Evolutionary conservation across 75 land plant genomes (phyloP).

Genomic region (Selaginella tamariscina): DNA sequence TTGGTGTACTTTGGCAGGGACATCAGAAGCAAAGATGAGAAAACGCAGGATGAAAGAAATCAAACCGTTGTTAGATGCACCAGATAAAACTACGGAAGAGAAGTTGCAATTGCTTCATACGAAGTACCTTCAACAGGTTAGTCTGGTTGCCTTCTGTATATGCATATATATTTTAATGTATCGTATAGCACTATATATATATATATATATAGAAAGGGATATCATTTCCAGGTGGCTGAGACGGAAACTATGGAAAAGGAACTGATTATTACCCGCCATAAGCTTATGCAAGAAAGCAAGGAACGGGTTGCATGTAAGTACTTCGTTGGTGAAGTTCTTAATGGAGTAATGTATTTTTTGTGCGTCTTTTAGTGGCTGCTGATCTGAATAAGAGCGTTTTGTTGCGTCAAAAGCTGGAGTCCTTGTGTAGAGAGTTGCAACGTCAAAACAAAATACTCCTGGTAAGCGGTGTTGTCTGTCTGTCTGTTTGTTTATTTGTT

Average conservation of each 20-base stretch:
- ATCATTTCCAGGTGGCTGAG: conserved; percentile 36
- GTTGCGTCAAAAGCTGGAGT: conserved; percentile 85
- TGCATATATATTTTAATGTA: not conserved
- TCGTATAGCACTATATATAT: not conserved
- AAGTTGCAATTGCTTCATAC: conserved; percentile 22
- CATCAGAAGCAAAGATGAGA: conserved; percentile 9
- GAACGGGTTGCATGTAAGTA: conserved; percentile 68
- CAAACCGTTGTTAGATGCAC: conserved; percentile 20
- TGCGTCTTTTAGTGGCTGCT: conserved; percentile 34
- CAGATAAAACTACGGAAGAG: conserved; percentile 24
- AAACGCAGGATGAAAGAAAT: conserved; percentile 22
- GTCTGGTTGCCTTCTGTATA: not conserved
- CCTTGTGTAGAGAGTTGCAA: conserved; percentile 89
- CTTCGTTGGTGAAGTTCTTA: too few relatives aligned
- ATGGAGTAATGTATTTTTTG: too few relatives aligned
- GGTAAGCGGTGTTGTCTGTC: conserved; percentile 25
- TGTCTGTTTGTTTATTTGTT: not conserved
- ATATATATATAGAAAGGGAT: conserved; percentile 14
- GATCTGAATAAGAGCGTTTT: conserved; percentile 30
- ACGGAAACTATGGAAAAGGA: conserved; percentile 48
- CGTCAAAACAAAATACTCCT: conserved; percentile 84
- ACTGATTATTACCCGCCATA: conserved; percentile 43
- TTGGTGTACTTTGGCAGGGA: not conserved
- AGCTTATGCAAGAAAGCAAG: conserved; percentile 45
- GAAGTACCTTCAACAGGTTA: conserved; percentile 28